These are phyloP conservation scores for Globisporangium canariense DNA, from an alignment of 352 stramenopile species.

Conservation along the genomic window DNA sequence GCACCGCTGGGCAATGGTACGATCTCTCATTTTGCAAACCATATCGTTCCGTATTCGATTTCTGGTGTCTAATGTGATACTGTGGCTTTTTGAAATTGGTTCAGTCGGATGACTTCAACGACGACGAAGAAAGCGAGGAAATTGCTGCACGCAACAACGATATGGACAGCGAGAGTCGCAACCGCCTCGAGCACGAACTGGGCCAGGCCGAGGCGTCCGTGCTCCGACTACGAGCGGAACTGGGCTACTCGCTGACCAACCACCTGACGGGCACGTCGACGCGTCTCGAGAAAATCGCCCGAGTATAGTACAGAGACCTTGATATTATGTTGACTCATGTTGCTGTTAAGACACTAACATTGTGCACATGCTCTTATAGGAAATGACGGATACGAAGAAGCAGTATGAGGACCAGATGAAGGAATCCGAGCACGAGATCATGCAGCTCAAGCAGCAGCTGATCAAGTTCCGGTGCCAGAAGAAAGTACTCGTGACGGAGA, in stretches of 20 bases:
- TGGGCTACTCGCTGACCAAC: constrained; percentile 76
- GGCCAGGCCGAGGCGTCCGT: constrained; percentile 67
- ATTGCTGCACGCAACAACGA: constrained; percentile 24
- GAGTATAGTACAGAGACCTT: constrained; percentile 23
- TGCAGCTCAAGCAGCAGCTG: constrained; percentile 63
- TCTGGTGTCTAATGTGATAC: too few relatives aligned
- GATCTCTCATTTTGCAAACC: background rate
- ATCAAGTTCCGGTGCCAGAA: constrained; percentile 80
- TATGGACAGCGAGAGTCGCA: constrained; percentile 44
- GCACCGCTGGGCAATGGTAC: constrained; percentile 78
- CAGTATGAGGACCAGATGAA: constrained; percentile 69
- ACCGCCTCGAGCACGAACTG: constrained; percentile 64
- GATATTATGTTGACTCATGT: background rate
- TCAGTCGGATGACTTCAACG: constrained; percentile 67
- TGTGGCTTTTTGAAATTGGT: background rate
- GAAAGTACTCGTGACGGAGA: constrained; percentile 70
- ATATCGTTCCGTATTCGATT: too few relatives aligned
- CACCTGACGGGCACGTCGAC: constrained; percentile 70
- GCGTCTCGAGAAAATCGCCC: constrained; percentile 68
- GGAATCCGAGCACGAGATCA: constrained; percentile 40
- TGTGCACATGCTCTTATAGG: constrained; percentile 18
- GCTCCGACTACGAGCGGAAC: constrained; percentile 63
- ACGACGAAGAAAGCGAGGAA: constrained; percentile 27
- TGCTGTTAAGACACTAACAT: background rate
- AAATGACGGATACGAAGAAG: constrained; percentile 68